Conservation (phyloP, 2,329 filamentous ascomycete genomes). For the Clarireedia sp. region DNA sequence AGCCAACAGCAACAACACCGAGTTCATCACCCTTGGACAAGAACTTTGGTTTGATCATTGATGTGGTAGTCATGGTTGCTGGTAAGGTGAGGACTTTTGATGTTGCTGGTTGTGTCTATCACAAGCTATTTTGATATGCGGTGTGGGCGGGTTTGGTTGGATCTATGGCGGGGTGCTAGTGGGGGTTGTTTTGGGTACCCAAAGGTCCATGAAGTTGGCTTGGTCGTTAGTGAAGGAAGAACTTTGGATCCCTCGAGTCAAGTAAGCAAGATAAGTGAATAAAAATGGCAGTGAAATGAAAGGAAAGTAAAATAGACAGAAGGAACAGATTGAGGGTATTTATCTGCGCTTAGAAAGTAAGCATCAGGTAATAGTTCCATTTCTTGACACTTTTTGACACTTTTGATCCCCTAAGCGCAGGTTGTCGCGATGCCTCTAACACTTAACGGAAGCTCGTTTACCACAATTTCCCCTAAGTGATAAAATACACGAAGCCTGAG, state of each 20-base stretch:
- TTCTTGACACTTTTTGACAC: background rate
- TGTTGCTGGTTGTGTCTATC: background rate
- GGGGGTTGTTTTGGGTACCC: background rate
- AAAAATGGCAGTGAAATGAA: background rate
- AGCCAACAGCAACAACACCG: slow-evolving; percentile 89
- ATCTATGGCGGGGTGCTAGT: slow-evolving; percentile 3
- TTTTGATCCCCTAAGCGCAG: slow-evolving; percentile 13
- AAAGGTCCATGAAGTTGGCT: no score
- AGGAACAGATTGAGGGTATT: background rate
- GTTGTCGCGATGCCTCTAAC: slow-evolving; percentile 11
- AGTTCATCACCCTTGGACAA: slow-evolving; percentile 71
- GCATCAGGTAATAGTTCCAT: slow-evolving; percentile 5
- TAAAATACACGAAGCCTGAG: slow-evolving; percentile 15
- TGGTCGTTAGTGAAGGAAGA: background rate
- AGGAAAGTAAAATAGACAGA: background rate
- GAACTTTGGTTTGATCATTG: slow-evolving; percentile 51
- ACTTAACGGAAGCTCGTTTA: slow-evolving; percentile 13
- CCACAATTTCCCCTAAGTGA: slow-evolving; percentile 19
- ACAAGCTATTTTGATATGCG: background rate
- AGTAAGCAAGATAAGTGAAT: background rate
- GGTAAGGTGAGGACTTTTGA: background rate
- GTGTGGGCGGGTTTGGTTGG: background rate
- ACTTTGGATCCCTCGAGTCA: background rate
- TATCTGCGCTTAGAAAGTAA: background rate
- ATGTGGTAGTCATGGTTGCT: slow-evolving; percentile 27